These are phyloP conservation scores for Vicia sativa DNA, from an alignment of 306 rosid genomes.

Conservation along the genomic window DNA sequence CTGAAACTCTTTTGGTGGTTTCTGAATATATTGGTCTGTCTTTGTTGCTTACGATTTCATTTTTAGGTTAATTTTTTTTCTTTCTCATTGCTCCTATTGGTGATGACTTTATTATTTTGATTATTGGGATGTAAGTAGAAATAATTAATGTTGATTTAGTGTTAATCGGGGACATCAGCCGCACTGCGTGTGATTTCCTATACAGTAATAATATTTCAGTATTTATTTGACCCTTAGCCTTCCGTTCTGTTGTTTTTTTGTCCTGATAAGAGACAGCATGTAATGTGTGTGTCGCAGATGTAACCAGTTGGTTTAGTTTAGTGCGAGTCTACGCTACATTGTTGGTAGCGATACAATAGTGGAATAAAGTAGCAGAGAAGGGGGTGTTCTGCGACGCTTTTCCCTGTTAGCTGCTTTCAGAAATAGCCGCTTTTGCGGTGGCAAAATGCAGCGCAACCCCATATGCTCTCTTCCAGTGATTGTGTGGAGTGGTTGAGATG, in stretches of 20 bases:
- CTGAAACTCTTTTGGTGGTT: not conserved
- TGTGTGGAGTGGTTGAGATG: not conserved
- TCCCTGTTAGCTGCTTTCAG: not conserved
- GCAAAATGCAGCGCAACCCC: not conserved
- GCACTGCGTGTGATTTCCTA: not conserved
- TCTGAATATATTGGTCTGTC: conserved; percentile 14
- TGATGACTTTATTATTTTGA: conserved; percentile 4
- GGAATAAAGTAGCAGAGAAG: too few species aligned
- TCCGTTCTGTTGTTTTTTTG: too few species aligned
- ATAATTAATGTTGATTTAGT: not conserved
- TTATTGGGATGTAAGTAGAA: not conserved
- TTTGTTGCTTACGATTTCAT: not conserved
- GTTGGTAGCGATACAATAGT: too few species aligned
- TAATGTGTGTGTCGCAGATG: too few species aligned
- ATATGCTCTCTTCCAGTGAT: not conserved
- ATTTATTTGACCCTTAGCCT: too few species aligned
- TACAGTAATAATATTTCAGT: too few species aligned
- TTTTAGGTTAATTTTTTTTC: not conserved
- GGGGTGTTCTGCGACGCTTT: not conserved
- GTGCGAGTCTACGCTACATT: too few species aligned
- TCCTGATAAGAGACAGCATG: too few species aligned
- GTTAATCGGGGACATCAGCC: not conserved
- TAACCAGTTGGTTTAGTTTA: too few species aligned
- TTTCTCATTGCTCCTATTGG: not conserved
- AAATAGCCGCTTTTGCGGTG: not conserved